Base-by-base conservation (phyloP, 805 yeast genomes). In the Schizosaccharomyces lindneri region DNA sequence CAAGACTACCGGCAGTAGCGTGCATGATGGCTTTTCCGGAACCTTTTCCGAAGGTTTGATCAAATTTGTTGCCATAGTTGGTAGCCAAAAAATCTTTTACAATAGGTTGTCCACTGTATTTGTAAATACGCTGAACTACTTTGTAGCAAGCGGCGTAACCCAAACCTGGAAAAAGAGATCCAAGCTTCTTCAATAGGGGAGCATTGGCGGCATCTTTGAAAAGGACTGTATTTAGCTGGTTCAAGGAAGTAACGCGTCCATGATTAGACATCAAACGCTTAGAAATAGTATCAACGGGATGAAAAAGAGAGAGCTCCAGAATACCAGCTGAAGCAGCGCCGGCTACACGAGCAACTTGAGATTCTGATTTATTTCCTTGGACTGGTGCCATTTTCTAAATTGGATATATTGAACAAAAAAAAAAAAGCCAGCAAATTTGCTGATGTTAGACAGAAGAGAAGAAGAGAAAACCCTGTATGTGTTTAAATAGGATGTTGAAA, bases 101-200 rank as follows among this genome's bases (percentile, higher is more conserved):
- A 70, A 87, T 89, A 59, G 99, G 98, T 76, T 93, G 99, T 61
- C 99, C 99, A 70, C 98, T 97, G 72, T 93, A 93, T 75, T 93
- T 93, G 80, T 93, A 93, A 62, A 93, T 97, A 76, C 99, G 82
- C 75, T 93, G 99, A 67, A 90, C 76, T 67, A 93, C 84, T 70
- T 93, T 93, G 78, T 93, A 93, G 66, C 88, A 86, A 59, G 98
- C 97, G 65, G 98, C 98, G 71, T 93, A 93, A 31, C 97, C 97
- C 65, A 93, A 79, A 72, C 99, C 99, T 21, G 99, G 98, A 76
- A 93, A 93, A 65, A 93, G 78, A 11, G 97, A 84, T 65, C 87
- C 75, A 57, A 86, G 70, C 72, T 97, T 80, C 64, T 80, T 78
- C 27, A 81, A 81, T 1, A 87, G 68, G 3, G 93, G 78, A 66